Conservation (phyloP, 345 rosid species). For the Ceriops decandra region DNA sequence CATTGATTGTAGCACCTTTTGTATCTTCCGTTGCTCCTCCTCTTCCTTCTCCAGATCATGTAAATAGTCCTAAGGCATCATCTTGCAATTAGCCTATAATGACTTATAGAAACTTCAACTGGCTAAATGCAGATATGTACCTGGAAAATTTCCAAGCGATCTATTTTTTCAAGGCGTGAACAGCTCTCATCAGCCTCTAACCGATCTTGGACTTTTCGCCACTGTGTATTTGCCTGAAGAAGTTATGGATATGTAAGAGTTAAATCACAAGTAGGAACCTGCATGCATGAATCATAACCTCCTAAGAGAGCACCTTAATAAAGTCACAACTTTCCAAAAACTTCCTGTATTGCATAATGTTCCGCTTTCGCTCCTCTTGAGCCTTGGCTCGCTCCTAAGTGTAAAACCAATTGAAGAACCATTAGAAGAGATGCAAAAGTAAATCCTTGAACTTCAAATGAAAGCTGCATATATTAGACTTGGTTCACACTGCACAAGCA, state of each 20-base stretch:
- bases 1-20: constrained; percentile 52
- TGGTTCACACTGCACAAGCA: too few species aligned
- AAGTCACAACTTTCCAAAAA: constrained; percentile 88
- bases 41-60: constrained; percentile 84
- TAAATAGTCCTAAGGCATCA: constrained; percentile 65
- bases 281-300: constrained; percentile 11
- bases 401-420: constrained; percentile 26
- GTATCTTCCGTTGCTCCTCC: constrained; percentile 84
- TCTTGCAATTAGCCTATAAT: constrained; percentile 25
- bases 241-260: constrained; percentile 17
- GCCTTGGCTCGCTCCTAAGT: constrained; percentile 68
- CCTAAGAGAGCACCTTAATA: constrained; percentile 56
- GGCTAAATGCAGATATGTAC: constrained; percentile 29
- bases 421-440: background rate
- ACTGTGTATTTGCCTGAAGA: constrained; percentile 75
- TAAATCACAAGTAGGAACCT: constrained; percentile 7
- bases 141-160: constrained; percentile 88
- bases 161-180: constrained; percentile 80
- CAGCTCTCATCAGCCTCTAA: constrained; percentile 93
- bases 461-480: background rate
- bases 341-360: constrained; percentile 61
- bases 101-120: constrained; percentile 1
- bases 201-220: constrained; percentile 96
- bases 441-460: constrained; percentile 3
- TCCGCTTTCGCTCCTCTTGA: constrained; percentile 70